Percentiles rank a stretch among this genome's conserved stretches.
Conservation (phyloP, 495 filamentous ascomycete species). For the Alectoria sarmentosa region DNA sequence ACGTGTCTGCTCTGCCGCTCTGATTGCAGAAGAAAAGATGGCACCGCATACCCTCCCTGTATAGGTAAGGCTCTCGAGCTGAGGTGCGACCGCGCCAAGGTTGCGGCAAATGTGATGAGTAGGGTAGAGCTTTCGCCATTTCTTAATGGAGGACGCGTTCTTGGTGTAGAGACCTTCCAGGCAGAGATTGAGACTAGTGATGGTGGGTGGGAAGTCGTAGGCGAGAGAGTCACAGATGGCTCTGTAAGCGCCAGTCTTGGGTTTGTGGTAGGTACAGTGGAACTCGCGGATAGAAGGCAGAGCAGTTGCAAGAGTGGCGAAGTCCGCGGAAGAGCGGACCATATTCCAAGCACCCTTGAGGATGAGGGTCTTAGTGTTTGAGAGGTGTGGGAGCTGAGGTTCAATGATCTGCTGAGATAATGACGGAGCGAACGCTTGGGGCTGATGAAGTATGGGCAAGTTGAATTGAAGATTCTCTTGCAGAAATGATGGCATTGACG, state of each 20-base stretch:
- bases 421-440: neutral
- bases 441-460: neutral
- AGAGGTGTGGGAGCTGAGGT: conserved; percentile 34
- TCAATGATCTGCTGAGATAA: neutral
- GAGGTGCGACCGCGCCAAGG: conserved; percentile 46
- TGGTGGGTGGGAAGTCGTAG: conserved; percentile 40
- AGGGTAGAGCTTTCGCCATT: conserved; percentile 46
- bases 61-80: conserved; percentile 56
- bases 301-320: conserved; percentile 49
- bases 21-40: conserved; percentile 45
- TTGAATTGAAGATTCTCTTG: neutral
- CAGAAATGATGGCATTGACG: neutral
- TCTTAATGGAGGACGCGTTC: conserved; percentile 45
- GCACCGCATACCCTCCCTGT: conserved; percentile 56
- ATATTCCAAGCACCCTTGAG: conserved; percentile 73
- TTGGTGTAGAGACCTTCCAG: conserved; percentile 61
- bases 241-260: conserved; percentile 58
- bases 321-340: conserved; percentile 58
- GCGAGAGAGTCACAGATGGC: conserved; percentile 53
- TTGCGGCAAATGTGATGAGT: conserved; percentile 49
- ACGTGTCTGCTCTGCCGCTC: conserved; percentile 4
- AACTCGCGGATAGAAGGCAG: conserved; percentile 61
- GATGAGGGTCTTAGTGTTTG: conserved; percentile 52
- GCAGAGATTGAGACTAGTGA: conserved; percentile 56
- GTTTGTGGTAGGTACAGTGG: conserved; percentile 64